A percentile compares a stretch with the other conserved stretches of the same genome.
phyloP scores from a whole-genome alignment of 768 basidiomycete species.

The Rhodotorula kratochvilovae region DNA sequence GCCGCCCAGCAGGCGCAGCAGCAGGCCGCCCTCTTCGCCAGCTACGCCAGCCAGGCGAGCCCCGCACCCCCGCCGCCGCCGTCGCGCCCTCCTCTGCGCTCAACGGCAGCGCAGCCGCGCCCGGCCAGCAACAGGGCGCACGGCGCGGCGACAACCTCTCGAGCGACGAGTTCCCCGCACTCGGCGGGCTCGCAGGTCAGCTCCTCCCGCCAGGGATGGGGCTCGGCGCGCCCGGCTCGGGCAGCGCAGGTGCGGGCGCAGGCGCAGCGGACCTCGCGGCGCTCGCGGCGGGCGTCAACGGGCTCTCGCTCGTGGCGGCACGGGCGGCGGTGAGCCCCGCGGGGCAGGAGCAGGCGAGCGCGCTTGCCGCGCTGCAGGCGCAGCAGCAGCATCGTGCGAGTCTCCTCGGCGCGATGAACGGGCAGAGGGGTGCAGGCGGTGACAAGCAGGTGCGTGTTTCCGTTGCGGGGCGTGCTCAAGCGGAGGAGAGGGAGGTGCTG shows the following conservation, averaged over 20 bases:
- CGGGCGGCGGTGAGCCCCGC: not conserved
- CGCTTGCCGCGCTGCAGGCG: constrained; percentile 32
- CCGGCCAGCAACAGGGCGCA: not conserved
- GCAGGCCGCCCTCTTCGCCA: constrained; percentile 15
- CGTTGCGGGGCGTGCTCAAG: too few species aligned
- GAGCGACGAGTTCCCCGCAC: constrained; percentile 37
- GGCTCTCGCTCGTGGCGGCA: constrained; percentile 16
- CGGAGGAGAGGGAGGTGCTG: too few species aligned
- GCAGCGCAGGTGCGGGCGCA: not conserved
- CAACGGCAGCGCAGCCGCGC: not conserved
- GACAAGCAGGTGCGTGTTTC: constrained; percentile 16
- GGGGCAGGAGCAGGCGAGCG: constrained; percentile 37
- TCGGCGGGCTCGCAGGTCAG: constrained; percentile 4
- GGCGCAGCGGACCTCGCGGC: not conserved
- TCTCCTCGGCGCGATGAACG: constrained; percentile 37
- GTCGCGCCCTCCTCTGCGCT: constrained; percentile 41
- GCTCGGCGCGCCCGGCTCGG: too few species aligned
- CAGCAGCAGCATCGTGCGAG: constrained; percentile 38
- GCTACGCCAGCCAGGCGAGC: constrained; percentile 31
- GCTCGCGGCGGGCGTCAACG: constrained; percentile 20
- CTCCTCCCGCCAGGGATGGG: constrained; percentile 1
- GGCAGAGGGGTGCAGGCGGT: not conserved
- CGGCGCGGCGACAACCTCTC: constrained; percentile 11
- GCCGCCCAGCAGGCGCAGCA: too few species aligned
- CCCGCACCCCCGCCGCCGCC: constrained; percentile 38